A percentile compares a stretch with the other conserved stretches of the same genome.
These are phyloP conservation scores for Phaeosphaeria sp. DNA, from an alignment of 2,329 filamentous ascomycete genomes.

Conservation along the genomic window DNA sequence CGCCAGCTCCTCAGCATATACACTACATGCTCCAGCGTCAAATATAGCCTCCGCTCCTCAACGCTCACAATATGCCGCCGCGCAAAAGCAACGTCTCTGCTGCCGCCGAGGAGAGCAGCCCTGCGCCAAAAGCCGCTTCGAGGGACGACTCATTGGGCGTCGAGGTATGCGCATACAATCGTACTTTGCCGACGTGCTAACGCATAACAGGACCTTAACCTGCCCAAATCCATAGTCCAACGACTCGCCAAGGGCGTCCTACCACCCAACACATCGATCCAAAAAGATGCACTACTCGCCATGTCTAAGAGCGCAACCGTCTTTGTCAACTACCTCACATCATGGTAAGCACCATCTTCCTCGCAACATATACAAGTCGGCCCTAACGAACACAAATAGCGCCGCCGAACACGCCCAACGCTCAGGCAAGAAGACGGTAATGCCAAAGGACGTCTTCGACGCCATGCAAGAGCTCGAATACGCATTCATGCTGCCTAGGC, in stretches of 20 bases:
- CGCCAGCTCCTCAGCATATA: constrained; percentile 1
- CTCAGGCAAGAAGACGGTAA: constrained; percentile 78
- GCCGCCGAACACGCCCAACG: constrained; percentile 73
- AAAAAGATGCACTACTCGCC: constrained; percentile 80
- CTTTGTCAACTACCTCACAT: constrained; percentile 80
- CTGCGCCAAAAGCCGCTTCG: constrained; percentile 26
- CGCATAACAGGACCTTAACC: constrained; percentile 64
- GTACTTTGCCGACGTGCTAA: too few relatives aligned
- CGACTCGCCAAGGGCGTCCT: constrained; percentile 80
- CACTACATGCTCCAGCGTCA: background rate
- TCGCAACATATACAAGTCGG: background rate
- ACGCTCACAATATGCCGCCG: constrained; percentile 50
- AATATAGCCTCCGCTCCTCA: background rate
- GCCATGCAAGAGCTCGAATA: constrained; percentile 81
- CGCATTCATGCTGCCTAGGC: constrained; percentile 69
- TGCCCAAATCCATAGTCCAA: constrained; percentile 83
- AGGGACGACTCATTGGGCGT: constrained; percentile 52
- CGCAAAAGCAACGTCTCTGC: constrained; percentile 56
- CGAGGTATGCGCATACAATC: constrained; percentile 46
- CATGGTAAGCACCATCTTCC: constrained; percentile 62
- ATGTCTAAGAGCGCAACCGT: constrained; percentile 83
- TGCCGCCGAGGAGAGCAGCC: constrained; percentile 47
- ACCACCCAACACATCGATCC: constrained; percentile 81
- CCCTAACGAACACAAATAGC: constrained; percentile 50
- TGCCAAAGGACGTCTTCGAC: constrained; percentile 76